phyloP scores from a whole-genome alignment of 1,284 basidiomycete species.

The Ceratobasidium sp. region DNA sequence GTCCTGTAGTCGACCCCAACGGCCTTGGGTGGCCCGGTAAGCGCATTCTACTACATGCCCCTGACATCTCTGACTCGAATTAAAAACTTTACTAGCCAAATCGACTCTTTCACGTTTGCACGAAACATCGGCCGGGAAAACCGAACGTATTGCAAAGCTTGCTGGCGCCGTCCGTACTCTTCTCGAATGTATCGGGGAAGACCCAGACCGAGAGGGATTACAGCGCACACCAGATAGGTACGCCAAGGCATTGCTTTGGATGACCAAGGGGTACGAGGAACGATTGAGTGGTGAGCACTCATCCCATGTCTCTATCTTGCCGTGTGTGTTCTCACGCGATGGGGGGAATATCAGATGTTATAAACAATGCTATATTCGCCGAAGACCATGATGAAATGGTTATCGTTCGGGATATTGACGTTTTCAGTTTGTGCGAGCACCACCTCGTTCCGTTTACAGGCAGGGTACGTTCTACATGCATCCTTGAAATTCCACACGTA shows the following conservation, averaged over 20 bases:
- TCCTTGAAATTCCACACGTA: neutral
- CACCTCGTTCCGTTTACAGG: slow-evolving; percentile 99
- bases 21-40: slow-evolving; percentile 94
- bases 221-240: slow-evolving; percentile 93
- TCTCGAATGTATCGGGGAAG: slow-evolving; percentile 97
- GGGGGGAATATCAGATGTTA: slow-evolving; percentile 76
- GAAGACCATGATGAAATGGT: slow-evolving; percentile 99
- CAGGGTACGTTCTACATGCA: slow-evolving; percentile 70
- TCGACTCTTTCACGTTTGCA: slow-evolving; percentile 86
- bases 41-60: slow-evolving; percentile 42
- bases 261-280: slow-evolving; percentile 99
- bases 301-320: slow-evolving; percentile 19
- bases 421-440: slow-evolving; percentile 98
- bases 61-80: neutral
- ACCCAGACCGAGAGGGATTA: slow-evolving; percentile 93
- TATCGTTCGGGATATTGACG: slow-evolving; percentile 96
- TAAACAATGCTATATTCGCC: slow-evolving; percentile 97
- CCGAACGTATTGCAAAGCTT: slow-evolving; percentile 77
- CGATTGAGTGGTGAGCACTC: slow-evolving; percentile 73
- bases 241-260: slow-evolving; percentile 97
- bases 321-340: neutral
- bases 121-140: slow-evolving; percentile 75
- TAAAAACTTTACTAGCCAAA: slow-evolving; percentile 66
- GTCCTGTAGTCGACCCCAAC: slow-evolving; percentile 78
- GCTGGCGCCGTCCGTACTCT: slow-evolving; percentile 88